These are phyloP conservation scores for Cladosporium sp. DNA, from an alignment of 2,329 filamentous ascomycete genomes.

Conservation along the genomic window DNA sequence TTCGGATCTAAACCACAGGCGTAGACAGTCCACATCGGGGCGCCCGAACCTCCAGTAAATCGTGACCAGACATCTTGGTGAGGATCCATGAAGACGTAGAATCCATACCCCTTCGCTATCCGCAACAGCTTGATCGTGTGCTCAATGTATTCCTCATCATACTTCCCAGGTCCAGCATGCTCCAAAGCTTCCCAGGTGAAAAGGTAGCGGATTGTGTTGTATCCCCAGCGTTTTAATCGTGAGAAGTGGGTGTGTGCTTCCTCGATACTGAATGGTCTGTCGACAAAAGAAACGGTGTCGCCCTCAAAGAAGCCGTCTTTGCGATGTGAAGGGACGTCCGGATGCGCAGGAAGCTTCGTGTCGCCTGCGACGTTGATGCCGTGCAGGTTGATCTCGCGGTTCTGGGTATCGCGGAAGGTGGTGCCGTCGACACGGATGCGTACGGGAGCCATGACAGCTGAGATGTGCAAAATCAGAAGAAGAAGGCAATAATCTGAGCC, in stretches of 20 bases:
- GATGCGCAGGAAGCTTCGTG: slow-evolving; percentile 77
- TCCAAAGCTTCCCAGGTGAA: slow-evolving; percentile 99
- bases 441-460: slow-evolving; percentile 60
- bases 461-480: background rate
- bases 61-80: slow-evolving; percentile 99
- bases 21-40: slow-evolving; percentile 96
- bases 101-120: slow-evolving; percentile 80
- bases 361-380: slow-evolving; percentile 93
- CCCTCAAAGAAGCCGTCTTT: slow-evolving; percentile 80
- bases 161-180: slow-evolving; percentile 78
- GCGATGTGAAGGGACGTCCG: slow-evolving; percentile 74
- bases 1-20: slow-evolving; percentile 85
- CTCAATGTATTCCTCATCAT: slow-evolving; percentile 89
- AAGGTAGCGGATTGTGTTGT: slow-evolving; percentile 92
- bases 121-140: slow-evolving; percentile 83
- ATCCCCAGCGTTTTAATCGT: slow-evolving; percentile 79
- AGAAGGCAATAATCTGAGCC: background rate
- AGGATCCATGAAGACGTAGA: slow-evolving; percentile 97
- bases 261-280: slow-evolving; percentile 73
- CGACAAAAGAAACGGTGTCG: slow-evolving; percentile 83
- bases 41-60: slow-evolving; percentile 88
- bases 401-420: slow-evolving; percentile 72
- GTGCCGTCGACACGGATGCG: slow-evolving; percentile 78
- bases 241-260: slow-evolving; percentile 84
- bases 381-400: slow-evolving; percentile 79